Conservation (phyloP, 306 rosid species). For the Vigna mungo region DNA sequence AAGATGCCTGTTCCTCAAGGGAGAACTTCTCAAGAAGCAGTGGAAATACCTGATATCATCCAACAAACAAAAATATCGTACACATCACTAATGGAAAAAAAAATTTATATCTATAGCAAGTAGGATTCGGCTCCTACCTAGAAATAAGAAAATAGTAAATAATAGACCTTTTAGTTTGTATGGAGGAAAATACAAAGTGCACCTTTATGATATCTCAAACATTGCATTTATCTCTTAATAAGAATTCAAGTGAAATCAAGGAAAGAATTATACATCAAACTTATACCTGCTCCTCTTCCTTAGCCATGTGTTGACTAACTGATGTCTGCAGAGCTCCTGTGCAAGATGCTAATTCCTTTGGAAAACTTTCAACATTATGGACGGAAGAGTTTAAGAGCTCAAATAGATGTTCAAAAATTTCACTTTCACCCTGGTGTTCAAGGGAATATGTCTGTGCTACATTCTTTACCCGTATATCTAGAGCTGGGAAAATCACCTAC, state of each 20-base stretch:
- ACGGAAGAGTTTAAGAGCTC: constrained; percentile 71
- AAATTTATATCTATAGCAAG: not conserved
- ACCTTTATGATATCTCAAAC: not conserved
- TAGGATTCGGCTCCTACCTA: not conserved
- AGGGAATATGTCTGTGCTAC: constrained; percentile 99
- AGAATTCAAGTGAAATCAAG: constrained; percentile 24
- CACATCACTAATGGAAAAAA: not conserved
- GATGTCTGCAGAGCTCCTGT: constrained; percentile 93
- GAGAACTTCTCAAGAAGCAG: constrained; percentile 93
- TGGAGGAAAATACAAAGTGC: not conserved
- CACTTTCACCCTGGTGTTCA: constrained; percentile 91
- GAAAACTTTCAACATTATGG: constrained; percentile 74
- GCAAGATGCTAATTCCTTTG: constrained; percentile 95
- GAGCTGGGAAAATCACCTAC: constrained; percentile 96
- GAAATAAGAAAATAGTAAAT: constrained; percentile 33
- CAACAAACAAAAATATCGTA: constrained; percentile 36
- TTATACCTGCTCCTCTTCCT: constrained; percentile 96
- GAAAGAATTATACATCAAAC: constrained; percentile 36
- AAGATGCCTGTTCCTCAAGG: constrained; percentile 86
- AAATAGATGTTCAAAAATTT: constrained; percentile 86
- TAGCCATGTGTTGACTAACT: constrained; percentile 97
- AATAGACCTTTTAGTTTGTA: constrained; percentile 21
- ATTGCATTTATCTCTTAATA: not conserved
- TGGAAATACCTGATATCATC: constrained; percentile 82
- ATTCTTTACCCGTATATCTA: constrained; percentile 97